Evolutionary conservation across 305 asterid genomes (phyloP), one percentile per base, ranked within the genome.

Genomic region (Fraxinus paxiana): DNA sequence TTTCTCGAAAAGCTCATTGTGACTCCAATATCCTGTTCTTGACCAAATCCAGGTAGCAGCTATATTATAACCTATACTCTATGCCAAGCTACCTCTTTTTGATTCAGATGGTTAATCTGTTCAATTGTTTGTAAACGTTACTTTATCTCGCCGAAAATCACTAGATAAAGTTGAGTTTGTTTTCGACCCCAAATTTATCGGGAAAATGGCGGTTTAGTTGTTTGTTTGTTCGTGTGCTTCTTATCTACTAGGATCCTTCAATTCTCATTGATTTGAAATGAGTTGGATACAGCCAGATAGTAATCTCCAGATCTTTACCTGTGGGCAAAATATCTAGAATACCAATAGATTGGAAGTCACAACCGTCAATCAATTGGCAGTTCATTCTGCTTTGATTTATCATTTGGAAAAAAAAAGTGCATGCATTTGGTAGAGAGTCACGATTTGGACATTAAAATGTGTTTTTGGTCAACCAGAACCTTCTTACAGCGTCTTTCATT

Each of bases 291-390:
- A 48, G 59, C 59, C 20, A 15, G 35, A 65, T 65, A 4, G 15
- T 69, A 1, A 5, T 69, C 43, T 69, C 10, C 41, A 30, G 22
- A 69, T 28, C 22, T 5, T 15, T 69, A 30, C 43, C 18, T 28
- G 75, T 69, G 75, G 22, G 75, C 43, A 30, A 69, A 69, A 69
- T 69, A 30, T 15, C 75, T 69, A 63, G 35, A 10, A 63, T 69
- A 31, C 43, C 24, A 31, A 69, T 69, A 35, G 35, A 30, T 31
- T 31, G 41, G 41, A 31, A 15, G 22, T 13, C 75, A 69, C 43
- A 69, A 69, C 75, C 75, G 7, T 69, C 75, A 69, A 69, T 38
- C 75, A 69, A 30, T 69, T 69, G 75, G 75, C 75, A 69, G 43
- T 69, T n/a, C 75, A 15, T 15, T 31, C 75, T 69, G 43, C 75